A percentile compares a stretch with the other conserved stretches of the same genome.
phyloP scores from a whole-genome alignment of 352 stramenopile species.

The Phytophthora meadii region DNA sequence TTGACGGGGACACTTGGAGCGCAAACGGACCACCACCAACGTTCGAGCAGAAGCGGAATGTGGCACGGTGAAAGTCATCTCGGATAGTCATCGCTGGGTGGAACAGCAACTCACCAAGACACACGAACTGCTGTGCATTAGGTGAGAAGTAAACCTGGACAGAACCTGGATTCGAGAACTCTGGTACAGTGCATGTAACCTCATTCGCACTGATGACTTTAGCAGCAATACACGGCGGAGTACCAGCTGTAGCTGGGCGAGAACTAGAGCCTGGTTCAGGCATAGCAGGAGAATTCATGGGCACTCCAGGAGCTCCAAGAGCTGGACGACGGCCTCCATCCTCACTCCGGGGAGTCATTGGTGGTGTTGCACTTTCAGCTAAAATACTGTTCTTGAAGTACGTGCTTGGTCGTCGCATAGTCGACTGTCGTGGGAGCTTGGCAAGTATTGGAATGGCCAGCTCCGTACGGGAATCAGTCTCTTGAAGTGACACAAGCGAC shows the following conservation, averaged over 20 bases:
- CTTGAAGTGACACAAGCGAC: constrained; percentile 60
- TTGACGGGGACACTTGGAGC: constrained; percentile 63
- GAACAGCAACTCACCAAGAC: constrained; percentile 59
- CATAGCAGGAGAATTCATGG: not conserved
- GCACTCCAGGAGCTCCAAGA: constrained; percentile 2
- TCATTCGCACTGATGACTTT: constrained; percentile 59
- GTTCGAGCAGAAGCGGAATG: constrained; percentile 68
- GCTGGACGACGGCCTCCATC: constrained; percentile 3
- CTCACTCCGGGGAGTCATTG: constrained; percentile 11
- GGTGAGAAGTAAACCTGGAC: constrained; percentile 70
- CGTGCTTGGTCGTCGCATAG: constrained; percentile 49
- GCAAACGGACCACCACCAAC: constrained; percentile 63
- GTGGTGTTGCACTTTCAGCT: constrained; percentile 4
- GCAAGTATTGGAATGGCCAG: constrained; percentile 46
- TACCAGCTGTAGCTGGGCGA: constrained; percentile 3
- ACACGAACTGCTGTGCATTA: constrained; percentile 80
- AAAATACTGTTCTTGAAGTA: constrained; percentile 69
- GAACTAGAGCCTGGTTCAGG: constrained; percentile 3
- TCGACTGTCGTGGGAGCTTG: constrained; percentile 55
- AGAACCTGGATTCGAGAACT: constrained; percentile 49
- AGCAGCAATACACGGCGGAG: constrained; percentile 54
- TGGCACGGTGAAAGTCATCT: constrained; percentile 38
- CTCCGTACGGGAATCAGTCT: constrained; percentile 50
- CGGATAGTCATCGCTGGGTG: constrained; percentile 63
- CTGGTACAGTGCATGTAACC: constrained; percentile 58